Percentiles rank a stretch among this genome's conserved stretches.
Conservation (phyloP, 2,329 filamentous ascomycete genomes). For the Colletotrichum trifolii region DNA sequence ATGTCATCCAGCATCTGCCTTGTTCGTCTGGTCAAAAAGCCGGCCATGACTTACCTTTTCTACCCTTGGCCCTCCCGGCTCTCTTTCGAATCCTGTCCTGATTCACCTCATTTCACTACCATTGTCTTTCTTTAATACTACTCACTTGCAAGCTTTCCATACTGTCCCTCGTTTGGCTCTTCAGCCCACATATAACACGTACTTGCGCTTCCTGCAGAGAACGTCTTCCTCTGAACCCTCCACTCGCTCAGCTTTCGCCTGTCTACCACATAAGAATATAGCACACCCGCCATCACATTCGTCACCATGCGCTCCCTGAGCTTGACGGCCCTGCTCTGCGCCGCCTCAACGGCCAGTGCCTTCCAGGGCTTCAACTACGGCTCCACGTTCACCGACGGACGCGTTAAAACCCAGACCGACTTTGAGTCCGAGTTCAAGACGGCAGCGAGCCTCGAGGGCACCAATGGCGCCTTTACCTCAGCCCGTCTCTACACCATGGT, state of each 20-base stretch:
- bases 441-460: slow-evolving; percentile 72
- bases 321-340: slow-evolving; percentile 45
- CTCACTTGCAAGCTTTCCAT: background rate
- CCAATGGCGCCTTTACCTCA: slow-evolving; percentile 71
- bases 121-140: background rate
- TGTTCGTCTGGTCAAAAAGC: background rate
- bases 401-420: slow-evolving; percentile 69
- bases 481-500: slow-evolving; percentile 82
- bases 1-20: slow-evolving; percentile 15
- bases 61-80: background rate
- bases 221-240: background rate
- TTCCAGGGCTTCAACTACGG: slow-evolving; percentile 81
- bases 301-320: slow-evolving; percentile 27
- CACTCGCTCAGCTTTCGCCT: background rate
- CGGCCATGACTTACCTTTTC: background rate
- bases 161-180: slow-evolving; percentile 12
- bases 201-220: background rate
- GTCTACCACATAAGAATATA: background rate
- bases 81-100: background rate
- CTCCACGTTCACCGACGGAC: slow-evolving; percentile 68
- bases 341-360: slow-evolving; percentile 49
- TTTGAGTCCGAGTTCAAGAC: slow-evolving; percentile 78
- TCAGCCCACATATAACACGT: slow-evolving; percentile 1
- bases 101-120: background rate
- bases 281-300: background rate